These are phyloP conservation scores for Alliaria petiolata DNA, from an alignment of 345 rosid species.

Conservation along the genomic window DNA sequence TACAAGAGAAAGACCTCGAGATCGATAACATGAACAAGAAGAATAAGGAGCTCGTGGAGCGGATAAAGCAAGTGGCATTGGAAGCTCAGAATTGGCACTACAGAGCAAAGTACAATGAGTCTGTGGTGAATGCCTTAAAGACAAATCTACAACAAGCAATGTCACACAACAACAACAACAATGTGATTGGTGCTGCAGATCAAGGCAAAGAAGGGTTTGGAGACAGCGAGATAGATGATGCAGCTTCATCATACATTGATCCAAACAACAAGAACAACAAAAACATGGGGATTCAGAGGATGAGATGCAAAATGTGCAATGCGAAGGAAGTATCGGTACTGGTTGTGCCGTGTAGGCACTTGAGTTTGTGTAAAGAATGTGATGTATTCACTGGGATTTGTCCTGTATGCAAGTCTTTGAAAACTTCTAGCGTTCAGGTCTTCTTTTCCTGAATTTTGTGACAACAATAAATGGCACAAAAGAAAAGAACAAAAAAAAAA, in stretches of 20 bases:
- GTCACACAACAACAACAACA: constrained; percentile 38
- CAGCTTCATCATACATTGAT: constrained; percentile 47
- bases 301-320: constrained; percentile 52
- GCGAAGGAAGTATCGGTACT: constrained; percentile 48
- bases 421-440: constrained; percentile 58
- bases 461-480: not conserved
- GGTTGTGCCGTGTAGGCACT: constrained; percentile 66
- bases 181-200: constrained; percentile 24
- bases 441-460: constrained; percentile 27
- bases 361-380: constrained; percentile 71
- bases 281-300: constrained; percentile 24
- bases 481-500: too few species aligned
- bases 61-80: constrained; percentile 45
- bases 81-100: constrained; percentile 71
- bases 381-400: constrained; percentile 44
- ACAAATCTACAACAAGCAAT: constrained; percentile 60
- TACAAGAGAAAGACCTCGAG: constrained; percentile 61
- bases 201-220: constrained; percentile 72
- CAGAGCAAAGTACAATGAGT: constrained; percentile 68
- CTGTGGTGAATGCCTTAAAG: constrained; percentile 56
- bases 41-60: constrained; percentile 62
- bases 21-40: constrained; percentile 54
- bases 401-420: constrained; percentile 58
- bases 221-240: constrained; percentile 64
- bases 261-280: constrained; percentile 29